Percentiles rank a stretch among this genome's conserved stretches.
These are phyloP conservation scores for Chlorociboria aeruginascens DNA, from an alignment of 495 filamentous ascomycete species.

Conservation along the genomic window DNA sequence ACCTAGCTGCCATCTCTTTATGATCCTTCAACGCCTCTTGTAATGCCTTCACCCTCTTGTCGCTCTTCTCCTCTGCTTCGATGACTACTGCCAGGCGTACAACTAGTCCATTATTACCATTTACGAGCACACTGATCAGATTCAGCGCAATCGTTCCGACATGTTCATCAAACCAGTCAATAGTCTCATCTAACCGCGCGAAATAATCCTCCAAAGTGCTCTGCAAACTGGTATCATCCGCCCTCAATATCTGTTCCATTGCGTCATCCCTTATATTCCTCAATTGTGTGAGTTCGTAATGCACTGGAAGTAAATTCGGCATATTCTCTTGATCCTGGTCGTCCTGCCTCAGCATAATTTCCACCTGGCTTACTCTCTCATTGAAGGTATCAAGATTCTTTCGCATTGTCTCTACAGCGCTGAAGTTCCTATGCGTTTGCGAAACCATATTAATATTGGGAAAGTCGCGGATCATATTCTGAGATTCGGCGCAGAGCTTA, in stretches of 20 bases:
- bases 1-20: slow-evolving; percentile 80
- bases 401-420: slow-evolving; percentile 84
- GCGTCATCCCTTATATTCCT: slow-evolving; percentile 91
- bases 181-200: slow-evolving; percentile 68
- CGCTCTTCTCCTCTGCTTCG: slow-evolving; percentile 90
- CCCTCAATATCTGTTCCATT: slow-evolving; percentile 81
- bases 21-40: slow-evolving; percentile 93
- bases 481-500: slow-evolving; percentile 89
- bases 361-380: slow-evolving; percentile 57
- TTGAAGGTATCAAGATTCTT: slow-evolving; percentile 76
- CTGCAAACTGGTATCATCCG: slow-evolving; percentile 59
- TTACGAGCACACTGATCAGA: slow-evolving; percentile 71
- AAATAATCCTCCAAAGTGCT: slow-evolving; percentile 82
- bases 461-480: slow-evolving; percentile 94
- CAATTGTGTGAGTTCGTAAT: slow-evolving; percentile 84
- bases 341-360: slow-evolving; percentile 65
- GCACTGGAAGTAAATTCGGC: slow-evolving; percentile 77
- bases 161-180: slow-evolving; percentile 93
- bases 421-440: slow-evolving; percentile 89
- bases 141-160: slow-evolving; percentile 80
- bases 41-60: slow-evolving; percentile 77
- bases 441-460: slow-evolving; percentile 90
- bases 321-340: slow-evolving; percentile 77
- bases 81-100: slow-evolving; percentile 85
- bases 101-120: slow-evolving; percentile 77